A percentile compares a stretch with the other conserved stretches of the same genome.
phyloP scores from a whole-genome alignment of 371 early-diverging fungal species.

The Saksenaea oblongispora region DNA sequence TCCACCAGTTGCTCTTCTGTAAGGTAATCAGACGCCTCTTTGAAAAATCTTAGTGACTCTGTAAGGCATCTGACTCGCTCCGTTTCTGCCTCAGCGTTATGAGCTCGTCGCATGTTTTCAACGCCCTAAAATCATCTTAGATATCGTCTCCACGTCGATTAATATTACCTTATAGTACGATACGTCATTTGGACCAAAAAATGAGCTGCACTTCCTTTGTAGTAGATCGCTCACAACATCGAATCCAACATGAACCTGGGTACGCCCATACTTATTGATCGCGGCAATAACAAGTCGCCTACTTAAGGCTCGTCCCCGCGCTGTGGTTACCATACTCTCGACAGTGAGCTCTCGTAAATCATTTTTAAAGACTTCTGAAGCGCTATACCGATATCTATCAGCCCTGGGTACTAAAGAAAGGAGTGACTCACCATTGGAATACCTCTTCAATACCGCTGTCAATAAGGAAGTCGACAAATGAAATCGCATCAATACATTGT shows the following conservation, averaged over 20 bases:
- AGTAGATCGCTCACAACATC: conserved; percentile 57
- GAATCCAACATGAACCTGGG: conserved; percentile 18
- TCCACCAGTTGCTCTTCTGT: conserved; percentile 59
- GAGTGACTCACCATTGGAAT: conserved; percentile 44
- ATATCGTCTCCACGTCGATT: not conserved
- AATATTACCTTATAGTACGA: conserved; percentile 68
- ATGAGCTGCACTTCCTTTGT: conserved; percentile 66
- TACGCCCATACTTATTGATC: conserved; percentile 64
- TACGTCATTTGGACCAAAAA: conserved; percentile 76
- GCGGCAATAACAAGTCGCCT: conserved; percentile 72
- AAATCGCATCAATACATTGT: conserved; percentile 72
- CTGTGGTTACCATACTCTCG: conserved; percentile 61
- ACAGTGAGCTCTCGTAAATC: conserved; percentile 54
- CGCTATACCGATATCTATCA: conserved; percentile 15
- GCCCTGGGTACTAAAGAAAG: not conserved
- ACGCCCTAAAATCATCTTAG: conserved; percentile 38
- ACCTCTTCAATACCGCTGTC: conserved; percentile 68
- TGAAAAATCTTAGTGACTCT: conserved; percentile 65
- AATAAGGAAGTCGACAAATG: conserved; percentile 71
- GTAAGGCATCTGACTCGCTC: conserved; percentile 50
- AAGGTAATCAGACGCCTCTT: conserved; percentile 34
- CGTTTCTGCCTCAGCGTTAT: conserved; percentile 38
- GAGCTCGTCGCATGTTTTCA: conserved; percentile 58
- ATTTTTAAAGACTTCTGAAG: conserved; percentile 38
- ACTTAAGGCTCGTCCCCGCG: conserved; percentile 62